Evolutionary conservation across 495 filamentous ascomycete species (phyloP), one percentile per base, ranked within the genome.

Genomic region (Rostrohypoxylon terebratum): DNA sequence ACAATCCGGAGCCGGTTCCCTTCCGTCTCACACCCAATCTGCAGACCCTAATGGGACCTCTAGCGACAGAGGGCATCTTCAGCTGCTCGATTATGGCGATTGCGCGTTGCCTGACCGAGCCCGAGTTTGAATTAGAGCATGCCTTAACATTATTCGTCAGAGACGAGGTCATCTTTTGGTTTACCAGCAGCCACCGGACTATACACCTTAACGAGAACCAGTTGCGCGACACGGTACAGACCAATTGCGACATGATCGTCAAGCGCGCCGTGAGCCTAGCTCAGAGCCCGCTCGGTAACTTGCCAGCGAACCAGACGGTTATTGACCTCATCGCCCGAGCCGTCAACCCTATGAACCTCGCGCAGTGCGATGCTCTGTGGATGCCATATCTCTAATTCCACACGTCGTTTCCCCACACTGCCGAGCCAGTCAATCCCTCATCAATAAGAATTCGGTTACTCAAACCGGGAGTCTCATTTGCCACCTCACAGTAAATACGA

Each of bases 91-190:
- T 99, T 72, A 97, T 98, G 94, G 94, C 93, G 0, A 97, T 98
- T 75, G 95, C 95, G 6, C 90, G 96, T 25, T 97, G 93, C 81
- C 87, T 99, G 61, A 96, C 94, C n/a, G 94, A 98, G 75, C 92
- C 93, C 31, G 93, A 92, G 70, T 86, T 91, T 72, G 93, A 97
- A 78, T 86, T 99, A 11, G 96, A 97, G 71, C 93, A 96, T 79
- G 93, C 96, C 68, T 87, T 99, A 20, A 91, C 90, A 63, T 87
- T 99, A 70, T 98, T 97, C 77, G 94, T 99, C 61, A 87, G 95
- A 21, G 96, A 99, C 73, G 96, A 99, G 80, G 96, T 98, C 90
- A 94, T 94, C 75, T 97, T 94, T 81, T 98, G 96, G 96, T 93
- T 92, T 73, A 97, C 93, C 8, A 89, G 88, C 62, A 90, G 91